Percentiles rank a stretch among this genome's conserved stretches.
These are phyloP conservation scores for Eucalyptus albens DNA, from an alignment of 345 rosid species.

Conservation along the genomic window DNA sequence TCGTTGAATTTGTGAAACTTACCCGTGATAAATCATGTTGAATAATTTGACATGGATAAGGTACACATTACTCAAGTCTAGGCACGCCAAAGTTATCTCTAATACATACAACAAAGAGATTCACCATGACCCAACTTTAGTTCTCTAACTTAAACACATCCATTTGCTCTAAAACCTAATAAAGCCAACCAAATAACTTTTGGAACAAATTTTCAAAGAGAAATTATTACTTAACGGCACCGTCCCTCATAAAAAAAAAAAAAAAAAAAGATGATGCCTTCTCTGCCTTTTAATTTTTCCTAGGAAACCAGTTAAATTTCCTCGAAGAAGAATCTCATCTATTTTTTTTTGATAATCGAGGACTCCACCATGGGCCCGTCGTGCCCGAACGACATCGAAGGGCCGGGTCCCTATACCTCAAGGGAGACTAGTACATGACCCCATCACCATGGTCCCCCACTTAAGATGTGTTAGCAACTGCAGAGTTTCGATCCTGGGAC, in stretches of 20 bases:
- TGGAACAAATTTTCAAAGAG: not conserved
- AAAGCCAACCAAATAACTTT: not conserved
- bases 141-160: not conserved
- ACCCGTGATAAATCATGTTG: not conserved
- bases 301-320: not conserved
- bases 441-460: too few relatives aligned
- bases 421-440: too few relatives aligned
- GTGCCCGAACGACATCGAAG: too few relatives aligned
- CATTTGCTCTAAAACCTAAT: not conserved
- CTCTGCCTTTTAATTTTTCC: not conserved
- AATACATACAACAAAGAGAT: not conserved
- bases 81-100: not conserved
- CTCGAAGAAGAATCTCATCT: not conserved
- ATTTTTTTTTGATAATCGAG: too few relatives aligned
- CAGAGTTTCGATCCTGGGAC: too few relatives aligned
- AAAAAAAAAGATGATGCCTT: not conserved
- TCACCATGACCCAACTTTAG: not conserved
- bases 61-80: not conserved
- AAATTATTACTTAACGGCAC: not conserved
- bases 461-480: too few relatives aligned
- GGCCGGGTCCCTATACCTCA: too few relatives aligned
- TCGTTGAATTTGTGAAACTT: not conserved
- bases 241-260: not conserved
- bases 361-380: too few relatives aligned
- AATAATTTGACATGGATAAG: not conserved